These are phyloP conservation scores for Gossypium arboreum DNA, from an alignment of 345 rosid species.

Conservation along the genomic window DNA sequence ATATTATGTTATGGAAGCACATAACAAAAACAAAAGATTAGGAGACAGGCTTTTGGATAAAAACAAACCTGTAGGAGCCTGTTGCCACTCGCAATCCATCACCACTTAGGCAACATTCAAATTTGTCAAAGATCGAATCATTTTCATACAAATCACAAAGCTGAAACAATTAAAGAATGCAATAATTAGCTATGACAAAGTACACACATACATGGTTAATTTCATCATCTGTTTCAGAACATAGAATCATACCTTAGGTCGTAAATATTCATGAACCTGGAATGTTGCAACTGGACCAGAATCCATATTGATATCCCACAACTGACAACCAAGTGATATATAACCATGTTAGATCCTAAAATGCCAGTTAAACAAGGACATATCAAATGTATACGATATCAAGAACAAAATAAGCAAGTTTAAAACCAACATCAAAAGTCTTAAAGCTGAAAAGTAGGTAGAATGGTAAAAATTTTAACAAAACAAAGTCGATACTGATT, in stretches of 20 bases:
- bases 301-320: slow-evolving; percentile 99
- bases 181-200: slow-evolving; percentile 15
- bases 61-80: slow-evolving; percentile 88
- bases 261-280: slow-evolving; percentile 90
- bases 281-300: slow-evolving; percentile 90
- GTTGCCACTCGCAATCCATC: slow-evolving; percentile 90
- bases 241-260: slow-evolving; percentile 63
- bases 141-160: slow-evolving; percentile 96
- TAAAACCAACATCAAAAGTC: neutral
- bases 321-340: slow-evolving; percentile 27
- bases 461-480: neutral
- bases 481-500: neutral
- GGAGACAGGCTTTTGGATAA: slow-evolving; percentile 1
- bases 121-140: slow-evolving; percentile 96
- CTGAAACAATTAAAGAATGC: slow-evolving; percentile 41
- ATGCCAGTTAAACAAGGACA: neutral
- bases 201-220: neutral
- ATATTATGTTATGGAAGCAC: slow-evolving; percentile 14
- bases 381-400: neutral
- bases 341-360: slow-evolving; percentile 17
- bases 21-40: neutral
- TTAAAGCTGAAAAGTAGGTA: neutral
- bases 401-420: neutral
- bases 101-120: slow-evolving; percentile 94
- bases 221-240: neutral